A percentile compares a stretch with the other conserved stretches of the same genome.
Evolutionary conservation across 2,329 filamentous ascomycete species (phyloP).

Genomic region (Tolypocladium nubicola): DNA sequence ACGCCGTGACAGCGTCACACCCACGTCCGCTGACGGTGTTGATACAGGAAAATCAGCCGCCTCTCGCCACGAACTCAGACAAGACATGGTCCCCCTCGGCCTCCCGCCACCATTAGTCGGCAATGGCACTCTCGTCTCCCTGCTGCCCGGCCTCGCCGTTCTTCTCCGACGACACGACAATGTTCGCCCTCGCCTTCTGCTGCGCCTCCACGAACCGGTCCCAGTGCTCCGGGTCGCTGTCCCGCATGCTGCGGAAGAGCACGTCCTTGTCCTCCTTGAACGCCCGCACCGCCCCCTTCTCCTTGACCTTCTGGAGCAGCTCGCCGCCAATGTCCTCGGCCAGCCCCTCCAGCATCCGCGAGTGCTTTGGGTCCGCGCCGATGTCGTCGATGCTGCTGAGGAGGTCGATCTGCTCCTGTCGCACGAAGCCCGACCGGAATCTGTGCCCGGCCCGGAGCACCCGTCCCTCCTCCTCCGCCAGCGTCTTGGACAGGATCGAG

Average conservation of each 20-base stretch:
- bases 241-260: constrained; percentile 38
- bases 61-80: too few relatives aligned
- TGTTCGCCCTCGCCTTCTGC: constrained; percentile 46
- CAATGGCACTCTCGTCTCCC: constrained; percentile 30
- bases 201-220: constrained; percentile 51
- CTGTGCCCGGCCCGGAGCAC: constrained; percentile 44
- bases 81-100: background rate
- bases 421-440: constrained; percentile 43
- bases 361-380: constrained; percentile 37
- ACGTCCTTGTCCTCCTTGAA: constrained; percentile 48
- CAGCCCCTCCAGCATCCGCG: constrained; percentile 46
- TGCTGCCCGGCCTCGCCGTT: constrained; percentile 7
- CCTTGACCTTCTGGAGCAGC: constrained; percentile 41
- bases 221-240: constrained; percentile 57
- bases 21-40: background rate
- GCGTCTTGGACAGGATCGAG: constrained; percentile 41
- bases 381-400: constrained; percentile 39
- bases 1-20: background rate
- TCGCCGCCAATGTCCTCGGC: constrained; percentile 53
- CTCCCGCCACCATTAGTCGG: constrained; percentile 18
- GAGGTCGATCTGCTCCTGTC: constrained; percentile 39
- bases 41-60: background rate
- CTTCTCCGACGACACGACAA: constrained; percentile 21
- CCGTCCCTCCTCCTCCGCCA: constrained; percentile 47
- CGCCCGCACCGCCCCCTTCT: constrained; percentile 48